Evolutionary conservation across 2,329 filamentous ascomycete species (phyloP), one percentile per base, ranked within the genome.

Genomic region (Penicillium fuscoglaucum): DNA sequence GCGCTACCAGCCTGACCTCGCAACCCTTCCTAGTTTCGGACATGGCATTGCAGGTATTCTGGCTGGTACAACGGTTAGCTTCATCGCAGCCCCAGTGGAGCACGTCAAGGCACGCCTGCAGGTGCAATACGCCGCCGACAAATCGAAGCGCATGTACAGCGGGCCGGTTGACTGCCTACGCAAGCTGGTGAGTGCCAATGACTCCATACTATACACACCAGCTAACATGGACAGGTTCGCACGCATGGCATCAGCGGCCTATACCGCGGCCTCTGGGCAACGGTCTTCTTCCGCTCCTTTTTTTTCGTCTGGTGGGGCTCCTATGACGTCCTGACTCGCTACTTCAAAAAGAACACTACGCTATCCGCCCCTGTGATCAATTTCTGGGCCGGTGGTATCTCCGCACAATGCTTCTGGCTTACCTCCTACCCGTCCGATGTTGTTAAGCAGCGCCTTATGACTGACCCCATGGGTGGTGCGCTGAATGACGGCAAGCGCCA

Each of bases 271-370:
- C 83, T 99, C 13, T 80, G 78, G 39, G 90, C 95, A 1, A 98
- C 95, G 0, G 80, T 98, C 49, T 76, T 98, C 48, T 98, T 98
- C 79, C 85, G 95, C 19, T 86, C 87, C 15, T 96, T 93, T 79
- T 99, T 99, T 82, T 97, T 96, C 83, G 95, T 89, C 80, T 98
- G 93, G 93, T 99, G 95, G 95, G 87, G 88, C n/a, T 90, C 87
- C 60, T 99, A 99, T 79, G 93, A 97, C 69, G 67, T 96, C 31
- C 83, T 98, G 66, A 90, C 90, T 6, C 82, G 85, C 24, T 78
- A 82, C 59, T 79, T 98, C 71, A 80, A 84, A 55, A 76, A 84
- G 19, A 80, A 86, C 67, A 96, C 93, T 2, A 76, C 67, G 13
- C 78, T 97, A 54, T 89, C 89, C 54, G 85, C 86, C 0, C 91